phyloP scores from a whole-genome alignment of 139 green algal genomes.

The Coelastrella sp. region DNA sequence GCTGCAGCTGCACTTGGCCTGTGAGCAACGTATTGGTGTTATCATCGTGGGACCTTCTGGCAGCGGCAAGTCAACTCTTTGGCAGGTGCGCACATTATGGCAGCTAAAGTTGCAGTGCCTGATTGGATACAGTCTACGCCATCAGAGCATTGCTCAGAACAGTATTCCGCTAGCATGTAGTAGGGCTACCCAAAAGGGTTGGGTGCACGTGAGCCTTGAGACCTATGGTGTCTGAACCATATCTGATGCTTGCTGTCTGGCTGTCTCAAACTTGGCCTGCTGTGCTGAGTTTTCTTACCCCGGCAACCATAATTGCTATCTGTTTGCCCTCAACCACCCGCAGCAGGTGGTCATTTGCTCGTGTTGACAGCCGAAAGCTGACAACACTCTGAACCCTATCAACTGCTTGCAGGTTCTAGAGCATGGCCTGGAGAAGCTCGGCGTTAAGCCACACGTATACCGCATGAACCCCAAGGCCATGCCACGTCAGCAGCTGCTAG shows the following conservation, averaged over 20 bases:
- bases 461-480: constrained; percentile 88
- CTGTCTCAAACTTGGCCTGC: too few relatives aligned
- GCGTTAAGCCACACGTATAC: constrained; percentile 65
- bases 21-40: constrained; percentile 87
- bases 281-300: too few relatives aligned
- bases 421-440: background rate
- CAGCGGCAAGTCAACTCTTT: constrained; percentile 87
- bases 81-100: constrained; percentile 49
- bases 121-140: too few relatives aligned
- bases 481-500: constrained; percentile 80
- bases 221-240: too few relatives aligned
- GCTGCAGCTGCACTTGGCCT: constrained; percentile 84
- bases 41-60: constrained; percentile 87
- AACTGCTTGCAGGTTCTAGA: constrained; percentile 40
- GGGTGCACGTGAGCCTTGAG: too few relatives aligned
- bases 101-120: background rate
- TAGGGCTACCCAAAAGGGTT: too few relatives aligned
- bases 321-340: too few relatives aligned
- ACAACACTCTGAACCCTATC: background rate
- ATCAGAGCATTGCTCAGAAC: background rate
- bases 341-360: too few relatives aligned
- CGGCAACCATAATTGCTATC: too few relatives aligned
- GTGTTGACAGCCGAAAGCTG: too few relatives aligned
- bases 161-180: too few relatives aligned
- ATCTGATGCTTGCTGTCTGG: too few relatives aligned